Base-by-base conservation (phyloP, 2,329 filamentous ascomycete genomes). In the Penicillium paneum region DNA sequence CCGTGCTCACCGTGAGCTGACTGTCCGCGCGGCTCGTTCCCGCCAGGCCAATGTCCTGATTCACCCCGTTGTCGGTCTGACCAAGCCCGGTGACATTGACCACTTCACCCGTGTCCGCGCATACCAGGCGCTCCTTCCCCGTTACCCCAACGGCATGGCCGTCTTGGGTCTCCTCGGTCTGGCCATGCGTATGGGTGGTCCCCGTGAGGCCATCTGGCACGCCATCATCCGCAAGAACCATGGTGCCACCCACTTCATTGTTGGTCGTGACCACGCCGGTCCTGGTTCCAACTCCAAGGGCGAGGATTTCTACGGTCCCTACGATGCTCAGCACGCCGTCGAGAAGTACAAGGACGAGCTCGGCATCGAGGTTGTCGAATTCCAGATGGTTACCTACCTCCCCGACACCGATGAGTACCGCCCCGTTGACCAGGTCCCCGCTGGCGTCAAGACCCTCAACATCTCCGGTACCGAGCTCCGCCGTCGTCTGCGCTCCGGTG, bases 171-270 rank as follows among this genome's bases (percentile, higher is more conserved):
- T 99, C 39, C 84, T 99, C 51, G 92, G 92, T 55, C 83, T 99
- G 62, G 94, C 94, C 68, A 99, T 99, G 94, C 89, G 94, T 73
- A 99, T 99, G 94, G 94, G 91, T 71, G 94, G 94, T 68, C 94
- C 94, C 61, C 90, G 94, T 65, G 94, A 99, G 81, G 94, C 94
- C 65, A 91, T 99, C 79, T 99, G 94, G 94, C 94, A 99, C 82
- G 94, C 94, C 71, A 96, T 99, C 70, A 99, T 99, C 82, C 91
- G 94, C 74, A 99, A 97, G 87, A 99, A 99, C 79, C 92, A 97
- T 79, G 94, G 94, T 69, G 91, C 93, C 44, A 97, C 94, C 15
- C 94, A 99, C 83, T 99, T 99, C 82, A 99, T 99, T 68, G 92
- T 99, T 63, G 94, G 94, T 58, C 91, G 94, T 80, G 94, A 99